Evolutionary conservation across 108 stramenopile genomes (phyloP).

Genomic region (Nitzschia palea): DNA sequence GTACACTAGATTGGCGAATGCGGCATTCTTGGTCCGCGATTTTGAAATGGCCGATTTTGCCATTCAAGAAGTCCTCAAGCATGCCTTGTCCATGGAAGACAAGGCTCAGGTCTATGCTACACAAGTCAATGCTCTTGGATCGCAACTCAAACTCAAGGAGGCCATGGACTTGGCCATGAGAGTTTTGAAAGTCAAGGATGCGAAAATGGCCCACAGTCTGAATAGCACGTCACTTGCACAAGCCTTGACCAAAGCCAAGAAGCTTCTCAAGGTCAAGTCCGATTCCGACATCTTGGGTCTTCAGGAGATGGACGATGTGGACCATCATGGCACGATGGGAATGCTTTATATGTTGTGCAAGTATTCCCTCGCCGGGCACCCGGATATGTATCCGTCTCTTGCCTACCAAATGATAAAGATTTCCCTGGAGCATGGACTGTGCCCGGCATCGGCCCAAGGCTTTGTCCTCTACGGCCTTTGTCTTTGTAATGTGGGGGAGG

Average conservation of each 20-base stretch:
- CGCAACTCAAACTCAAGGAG: slow-evolving; percentile 2
- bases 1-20: slow-evolving; percentile 9
- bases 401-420: too few relatives aligned
- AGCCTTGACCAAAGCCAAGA: neutral
- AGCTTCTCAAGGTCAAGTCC: neutral
- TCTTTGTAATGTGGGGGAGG: too few relatives aligned
- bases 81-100: slow-evolving; percentile 13
- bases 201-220: neutral
- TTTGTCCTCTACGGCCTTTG: too few relatives aligned
- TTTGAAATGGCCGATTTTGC: slow-evolving; percentile 8
- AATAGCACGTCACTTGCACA: neutral
- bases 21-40: neutral
- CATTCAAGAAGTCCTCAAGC: neutral
- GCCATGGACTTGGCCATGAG: slow-evolving; percentile 6
- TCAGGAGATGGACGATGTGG: slow-evolving; percentile 6
- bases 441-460: too few relatives aligned
- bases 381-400: too few relatives aligned
- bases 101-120: neutral
- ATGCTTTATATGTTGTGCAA: slow-evolving; percentile 16
- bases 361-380: too few relatives aligned
- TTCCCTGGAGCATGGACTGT: too few relatives aligned
- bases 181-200: slow-evolving; percentile 10
- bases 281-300: neutral
- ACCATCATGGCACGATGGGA: slow-evolving; percentile 1
- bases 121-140: slow-evolving; percentile 14